phyloP scores from a whole-genome alignment of 805 yeast species.

The Priceomyces carsonii region DNA sequence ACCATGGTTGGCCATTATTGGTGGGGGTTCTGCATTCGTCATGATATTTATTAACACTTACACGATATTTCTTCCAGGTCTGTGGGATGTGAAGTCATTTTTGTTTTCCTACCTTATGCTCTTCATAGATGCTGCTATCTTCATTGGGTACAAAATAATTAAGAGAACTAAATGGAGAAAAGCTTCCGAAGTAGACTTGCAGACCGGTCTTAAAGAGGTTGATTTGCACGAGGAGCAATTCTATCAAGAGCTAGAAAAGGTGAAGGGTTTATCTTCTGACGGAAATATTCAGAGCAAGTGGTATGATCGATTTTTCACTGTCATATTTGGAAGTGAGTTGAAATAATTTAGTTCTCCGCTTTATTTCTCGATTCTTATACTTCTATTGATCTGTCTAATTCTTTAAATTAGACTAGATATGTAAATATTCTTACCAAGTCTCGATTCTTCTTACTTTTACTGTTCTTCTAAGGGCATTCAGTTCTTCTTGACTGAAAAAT shows the following conservation, averaged over 20 bases:
- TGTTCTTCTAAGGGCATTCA: too few relatives aligned
- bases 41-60: constrained; percentile 37
- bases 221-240: constrained; percentile 37
- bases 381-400: not conserved
- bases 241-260: constrained; percentile 18
- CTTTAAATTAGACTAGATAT: not conserved
- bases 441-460: too few relatives aligned
- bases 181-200: constrained; percentile 36
- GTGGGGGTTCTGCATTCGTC: constrained; percentile 26
- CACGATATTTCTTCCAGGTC: constrained; percentile 41
- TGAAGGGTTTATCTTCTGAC: constrained; percentile 13
- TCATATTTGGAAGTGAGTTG: constrained; percentile 28
- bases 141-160: constrained; percentile 35
- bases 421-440: not conserved
- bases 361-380: not conserved
- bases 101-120: constrained; percentile 44
- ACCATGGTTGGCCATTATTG: constrained; percentile 37
- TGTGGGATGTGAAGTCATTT: constrained; percentile 39
- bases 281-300: constrained; percentile 20
- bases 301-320: constrained; percentile 15
- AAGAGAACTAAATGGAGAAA: constrained; percentile 36
- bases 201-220: constrained; percentile 38
- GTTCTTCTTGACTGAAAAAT: too few relatives aligned
- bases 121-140: constrained; percentile 39
- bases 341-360: not conserved